Conservation (phyloP, 352 stramenopile species). For the Phytophthora litchii region DNA sequence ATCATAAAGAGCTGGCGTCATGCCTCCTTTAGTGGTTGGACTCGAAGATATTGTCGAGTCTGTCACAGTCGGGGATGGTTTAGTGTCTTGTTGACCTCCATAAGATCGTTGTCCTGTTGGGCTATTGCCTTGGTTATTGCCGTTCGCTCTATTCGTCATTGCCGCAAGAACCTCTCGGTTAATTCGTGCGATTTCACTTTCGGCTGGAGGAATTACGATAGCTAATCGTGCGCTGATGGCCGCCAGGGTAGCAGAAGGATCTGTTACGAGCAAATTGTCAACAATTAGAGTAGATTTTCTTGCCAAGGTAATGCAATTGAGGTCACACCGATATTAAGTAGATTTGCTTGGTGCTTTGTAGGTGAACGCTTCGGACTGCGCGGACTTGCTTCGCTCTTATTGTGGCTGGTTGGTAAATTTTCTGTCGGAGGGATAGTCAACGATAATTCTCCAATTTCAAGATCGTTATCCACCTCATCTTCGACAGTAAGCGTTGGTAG, state of each 20-base stretch:
- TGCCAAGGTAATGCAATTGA: background rate
- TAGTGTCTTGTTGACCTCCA: background rate
- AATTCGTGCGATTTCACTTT: constrained; percentile 77
- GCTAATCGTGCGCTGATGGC: constrained; percentile 69
- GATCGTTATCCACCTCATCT: constrained; percentile 1
- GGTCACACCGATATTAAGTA: constrained; percentile 48
- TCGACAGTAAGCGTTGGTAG: background rate
- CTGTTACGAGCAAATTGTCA: constrained; percentile 18
- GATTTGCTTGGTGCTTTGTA: constrained; percentile 35
- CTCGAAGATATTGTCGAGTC: constrained; percentile 11
- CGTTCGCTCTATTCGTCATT: constrained; percentile 25
- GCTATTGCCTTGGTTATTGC: constrained; percentile 17
- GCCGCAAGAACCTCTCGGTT: constrained; percentile 53
- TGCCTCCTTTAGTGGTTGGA: constrained; percentile 28
- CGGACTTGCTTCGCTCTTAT: constrained; percentile 19
- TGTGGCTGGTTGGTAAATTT: constrained; percentile 3
- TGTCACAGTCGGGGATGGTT: background rate
- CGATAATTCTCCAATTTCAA: constrained; percentile 9
- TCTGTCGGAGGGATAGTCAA: constrained; percentile 7
- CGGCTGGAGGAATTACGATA: constrained; percentile 53
- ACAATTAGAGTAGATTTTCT: background rate
- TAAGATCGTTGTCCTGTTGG: constrained; percentile 13
- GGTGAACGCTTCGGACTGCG: constrained; percentile 30
- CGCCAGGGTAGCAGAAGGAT: constrained; percentile 49
- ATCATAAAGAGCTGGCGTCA: constrained; percentile 53